Base-by-base conservation (phyloP, 2,329 filamentous ascomycete genomes). In the Penicillium sp. region DNA sequence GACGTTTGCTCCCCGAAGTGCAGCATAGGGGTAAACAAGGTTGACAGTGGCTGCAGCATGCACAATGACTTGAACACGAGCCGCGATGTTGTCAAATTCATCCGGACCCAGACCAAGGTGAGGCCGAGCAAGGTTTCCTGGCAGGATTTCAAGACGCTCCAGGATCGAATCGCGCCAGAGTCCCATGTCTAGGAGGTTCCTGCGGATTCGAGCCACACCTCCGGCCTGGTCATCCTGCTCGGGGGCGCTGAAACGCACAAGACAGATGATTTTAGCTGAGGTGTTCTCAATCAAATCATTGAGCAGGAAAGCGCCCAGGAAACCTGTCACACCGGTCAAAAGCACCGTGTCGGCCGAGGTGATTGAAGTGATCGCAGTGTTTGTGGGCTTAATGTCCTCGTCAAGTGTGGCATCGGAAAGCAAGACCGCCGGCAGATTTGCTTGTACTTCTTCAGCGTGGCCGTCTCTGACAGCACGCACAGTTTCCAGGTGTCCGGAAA, bases 21-120 rank as follows among this genome's bases (percentile, higher is more conserved):
- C 84, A 37, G 86, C 87, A 57, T 90, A 90, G 0, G 87, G 86
- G 57, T 91, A 90, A 0, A 91, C 85, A 43, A 91, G 72, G 63
- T 88, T 88, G 61, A 91, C 87, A 0, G 83, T 86, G 5, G 87
- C 87, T 24, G 82, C 87, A 32, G 85, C 83, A 63, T 91, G 87
- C 1, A 90, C 75, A 49, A 91, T 84, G 32, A 88, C 85, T 53
- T 90, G 76, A 1, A 87, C 75, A 6, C 81, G 78, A 10, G 72
- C 67, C 1, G 82, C 82, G 7, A 90, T 74, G 26, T 82, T 75
- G 22, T 83, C 76, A 57, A 88, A 90, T 0, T 72, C 75, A 12
- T 84, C 79, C 0, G 79, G 76, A 0, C 81, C 75, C 19, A 90
- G 76, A 45, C 87, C 87, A 15, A 91, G 77, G 1, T 8, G 22